Percentiles rank a stretch among this genome's conserved stretches.
Evolutionary conservation across 768 basidiomycete genomes (phyloP).

Genomic region (Kwoniella dejecticola): DNA sequence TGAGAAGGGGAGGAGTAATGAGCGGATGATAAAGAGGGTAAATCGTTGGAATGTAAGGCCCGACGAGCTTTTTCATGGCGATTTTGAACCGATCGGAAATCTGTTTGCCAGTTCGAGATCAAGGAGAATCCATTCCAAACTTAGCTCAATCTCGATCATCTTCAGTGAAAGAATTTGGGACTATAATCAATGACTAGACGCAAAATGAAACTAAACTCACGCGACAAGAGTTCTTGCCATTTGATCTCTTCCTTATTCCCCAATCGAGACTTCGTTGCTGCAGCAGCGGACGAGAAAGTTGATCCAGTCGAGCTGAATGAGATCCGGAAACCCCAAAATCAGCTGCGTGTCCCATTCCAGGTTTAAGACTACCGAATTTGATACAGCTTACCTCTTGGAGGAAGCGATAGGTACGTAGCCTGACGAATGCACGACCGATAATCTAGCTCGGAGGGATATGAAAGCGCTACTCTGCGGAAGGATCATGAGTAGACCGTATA

Average conservation of each 20-base stretch:
- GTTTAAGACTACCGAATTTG: too few relatives aligned
- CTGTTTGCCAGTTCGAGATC: too few relatives aligned
- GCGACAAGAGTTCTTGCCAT: slow-evolving; percentile 89
- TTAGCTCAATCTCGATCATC: too few relatives aligned
- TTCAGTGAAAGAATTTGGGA: too few relatives aligned
- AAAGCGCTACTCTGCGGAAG: slow-evolving; percentile 97
- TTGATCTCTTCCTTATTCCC: slow-evolving; percentile 85
- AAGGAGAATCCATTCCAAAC: too few relatives aligned
- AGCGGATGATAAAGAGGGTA: slow-evolving; percentile 33
- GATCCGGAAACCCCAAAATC: background rate
- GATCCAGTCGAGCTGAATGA: background rate
- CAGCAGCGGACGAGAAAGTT: slow-evolving; percentile 35
- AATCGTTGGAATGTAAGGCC: slow-evolving; percentile 62
- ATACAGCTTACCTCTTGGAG: slow-evolving; percentile 74
- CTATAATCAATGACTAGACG: background rate
- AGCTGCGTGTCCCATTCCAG: too few relatives aligned
- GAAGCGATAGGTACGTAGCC: slow-evolving; percentile 83
- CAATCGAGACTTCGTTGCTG: slow-evolving; percentile 70
- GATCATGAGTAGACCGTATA: slow-evolving; percentile 95
- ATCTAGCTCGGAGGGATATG: slow-evolving; percentile 85
- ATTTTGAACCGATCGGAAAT: slow-evolving; percentile 86
- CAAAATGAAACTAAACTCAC: slow-evolving; percentile 30
- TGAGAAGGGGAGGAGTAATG: slow-evolving; percentile 50
- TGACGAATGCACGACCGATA: slow-evolving; percentile 92
- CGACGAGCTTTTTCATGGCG: slow-evolving; percentile 90